Evolutionary conservation across 2,329 filamentous ascomycete genomes (phyloP).

Genomic region (Parastagonospora avenae): DNA sequence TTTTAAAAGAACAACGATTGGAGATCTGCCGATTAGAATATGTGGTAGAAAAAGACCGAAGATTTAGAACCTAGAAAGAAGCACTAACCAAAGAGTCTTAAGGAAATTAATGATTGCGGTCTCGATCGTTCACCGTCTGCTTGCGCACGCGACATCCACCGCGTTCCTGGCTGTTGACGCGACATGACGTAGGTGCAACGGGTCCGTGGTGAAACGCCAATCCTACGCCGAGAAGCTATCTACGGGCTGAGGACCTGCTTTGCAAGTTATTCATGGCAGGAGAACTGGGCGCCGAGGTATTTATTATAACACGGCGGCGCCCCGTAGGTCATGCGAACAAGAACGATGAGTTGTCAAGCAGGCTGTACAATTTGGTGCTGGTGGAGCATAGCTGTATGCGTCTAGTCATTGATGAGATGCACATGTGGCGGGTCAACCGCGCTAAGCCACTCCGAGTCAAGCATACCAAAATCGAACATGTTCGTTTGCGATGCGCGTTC

Average conservation of each 20-base stretch:
- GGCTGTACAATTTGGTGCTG: no score
- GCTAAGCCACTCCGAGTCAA: no score
- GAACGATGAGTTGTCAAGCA: no score
- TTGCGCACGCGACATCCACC: conserved; percentile 10
- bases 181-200: conserved; percentile 8
- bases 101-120: background rate
- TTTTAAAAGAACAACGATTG: background rate
- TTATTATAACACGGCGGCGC: background rate
- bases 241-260: background rate
- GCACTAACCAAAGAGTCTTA: background rate
- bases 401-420: no score
- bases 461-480: no score
- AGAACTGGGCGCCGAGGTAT: conserved; percentile 2
- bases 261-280: conserved; percentile 6
- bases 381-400: no score
- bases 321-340: background rate
- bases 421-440: no score
- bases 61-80: background rate
- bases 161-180: conserved; percentile 9
- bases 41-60: background rate
- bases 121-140: background rate
- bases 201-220: conserved; percentile 4
- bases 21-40: background rate
- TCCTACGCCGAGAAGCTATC: conserved; percentile 5
- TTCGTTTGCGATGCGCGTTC: no score